Evolutionary conservation across 768 basidiomycete species (phyloP), one percentile per base, ranked within the genome.

Genomic region (Rhizopogon vinicolor): DNA sequence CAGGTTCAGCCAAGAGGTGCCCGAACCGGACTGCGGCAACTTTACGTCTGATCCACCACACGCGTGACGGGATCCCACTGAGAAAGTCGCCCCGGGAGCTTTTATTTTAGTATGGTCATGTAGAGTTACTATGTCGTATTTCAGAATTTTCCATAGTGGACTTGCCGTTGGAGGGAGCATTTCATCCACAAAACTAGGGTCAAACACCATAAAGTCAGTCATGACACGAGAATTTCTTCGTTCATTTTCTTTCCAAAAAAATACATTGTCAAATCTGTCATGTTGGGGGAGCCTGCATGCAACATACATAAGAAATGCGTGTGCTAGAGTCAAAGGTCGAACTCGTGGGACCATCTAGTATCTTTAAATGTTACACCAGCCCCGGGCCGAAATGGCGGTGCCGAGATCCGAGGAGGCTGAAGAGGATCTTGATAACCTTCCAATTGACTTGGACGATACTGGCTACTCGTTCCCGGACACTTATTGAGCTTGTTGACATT

Each of bases 31-130:
- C 22, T 22, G 22, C 22, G 22, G 22, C 22, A 22, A 22, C 22
- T 22, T 22, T 22, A 22, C 22, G 25, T 25, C 3, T 25, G 25
- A 25, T 4, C 25, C 66, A 71, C 14, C 3, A 37, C 16, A 12
- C 2, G 22, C 1, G 22, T 22, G 22, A 22, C 7, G 37, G 18
- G 9, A 18, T 54, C 16, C n/a, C 12, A 18, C 6, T 22, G 13
- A 35, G 43, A 7, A 43, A 22, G 42, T 43, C 5, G 22, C 19
- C 22, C 19, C 42, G 6, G 42, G 25, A 5, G 12, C 10, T 18
- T 43, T 22, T 43, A 43, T 25, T 43, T 43, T 43, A 43, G 12
- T 16, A 43, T 25, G n/a, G 13, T 22, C 42, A 43, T 22, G 42
- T 43, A 22, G 19, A 43, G 22, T 22, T 16, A 25, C 22, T 16